Evolutionary conservation across 768 basidiomycete species (phyloP).

Genomic region (Phlebiopsis gigantea): DNA sequence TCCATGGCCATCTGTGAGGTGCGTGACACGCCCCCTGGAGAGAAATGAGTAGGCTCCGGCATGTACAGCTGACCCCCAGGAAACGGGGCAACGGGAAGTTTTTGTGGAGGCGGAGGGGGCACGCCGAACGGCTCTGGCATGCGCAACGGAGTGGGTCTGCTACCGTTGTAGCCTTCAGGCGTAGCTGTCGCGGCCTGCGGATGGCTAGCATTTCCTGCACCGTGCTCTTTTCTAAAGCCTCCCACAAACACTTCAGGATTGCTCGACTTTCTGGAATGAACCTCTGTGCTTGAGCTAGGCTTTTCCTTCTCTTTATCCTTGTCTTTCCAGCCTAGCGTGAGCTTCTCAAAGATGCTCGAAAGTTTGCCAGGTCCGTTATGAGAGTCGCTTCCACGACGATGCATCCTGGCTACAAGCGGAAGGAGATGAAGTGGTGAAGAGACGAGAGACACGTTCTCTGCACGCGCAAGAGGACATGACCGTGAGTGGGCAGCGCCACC

Average conservation of each 20-base stretch:
- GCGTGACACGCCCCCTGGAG: constrained; percentile 21
- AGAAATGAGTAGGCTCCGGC: constrained; percentile 30
- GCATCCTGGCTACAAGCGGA: neutral
- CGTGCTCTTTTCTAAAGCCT: neutral
- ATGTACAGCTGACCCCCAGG: constrained; percentile 27
- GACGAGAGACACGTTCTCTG: neutral
- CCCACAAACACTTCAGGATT: constrained; percentile 1
- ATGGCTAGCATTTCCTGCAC: neutral
- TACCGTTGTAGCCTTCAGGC: neutral
- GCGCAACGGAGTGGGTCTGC: neutral
- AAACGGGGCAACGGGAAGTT: constrained; percentile 17
- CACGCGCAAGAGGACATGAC: neutral
- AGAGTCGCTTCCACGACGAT: neutral
- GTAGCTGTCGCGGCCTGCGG: no score
- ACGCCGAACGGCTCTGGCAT: neutral
- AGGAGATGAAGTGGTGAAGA: neutral
- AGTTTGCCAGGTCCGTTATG: neutral
- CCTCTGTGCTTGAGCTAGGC: neutral
- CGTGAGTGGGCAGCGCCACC: neutral
- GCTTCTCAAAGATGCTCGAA: neutral
- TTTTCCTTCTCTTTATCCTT: neutral
- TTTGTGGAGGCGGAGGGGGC: constrained; percentile 2
- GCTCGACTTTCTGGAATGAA: neutral
- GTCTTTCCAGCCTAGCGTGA: neutral
- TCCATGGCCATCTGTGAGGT: constrained; percentile 33